Base-by-base conservation (phyloP, 306 rosid species). In the Trifolium fragiferum region DNA sequence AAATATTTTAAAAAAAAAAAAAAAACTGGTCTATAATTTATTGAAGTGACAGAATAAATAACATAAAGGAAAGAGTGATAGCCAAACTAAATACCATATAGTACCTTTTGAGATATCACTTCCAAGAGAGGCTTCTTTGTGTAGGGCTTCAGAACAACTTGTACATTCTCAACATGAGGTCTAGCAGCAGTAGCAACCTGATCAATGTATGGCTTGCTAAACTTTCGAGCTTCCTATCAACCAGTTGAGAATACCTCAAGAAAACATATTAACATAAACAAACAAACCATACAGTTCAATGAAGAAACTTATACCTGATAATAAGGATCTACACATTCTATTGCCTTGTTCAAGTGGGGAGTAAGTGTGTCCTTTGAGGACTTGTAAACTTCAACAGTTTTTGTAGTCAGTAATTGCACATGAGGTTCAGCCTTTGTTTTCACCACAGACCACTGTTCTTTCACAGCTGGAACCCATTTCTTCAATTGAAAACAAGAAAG, bases 131-230 rank as follows among this genome's bases (percentile, higher is more conserved):
- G 98, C 80, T 91, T 87, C 57, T 82, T 81, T 51, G 93, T 82
- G 78, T 89, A 87, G 27, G 99, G 99, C 72, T 85, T 90, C 85
- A 95, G 76, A 76, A 77, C 87, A 57, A 78, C 90, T 47, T 85
- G 88, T 19, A 80, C 89, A 74, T 87, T 89, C 40, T 88, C 90
- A 49, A 92, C 96, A 53, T 95, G 97, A 51, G 99, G 99, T 71
- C 89, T 92, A 9, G 96, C 86, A 3, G 79, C 87, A 76, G 82
- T 71, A 50, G 98, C 96, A 68, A 87, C 88, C 82, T 90, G 92
- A 84, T 92, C 97, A 60, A 95, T 70, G 77, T 95, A 89, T 49
- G 99, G 98, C 87, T 95, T 89, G 88, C 90, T 89, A 81, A 87
- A 66, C 85, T 68, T 90, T 74, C 87, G 92, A 15, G 86, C 96